A percentile compares a stretch with the other conserved stretches of the same genome.
Evolutionary conservation across 768 basidiomycete species (phyloP).

Genomic region (Tulasnella sp.): DNA sequence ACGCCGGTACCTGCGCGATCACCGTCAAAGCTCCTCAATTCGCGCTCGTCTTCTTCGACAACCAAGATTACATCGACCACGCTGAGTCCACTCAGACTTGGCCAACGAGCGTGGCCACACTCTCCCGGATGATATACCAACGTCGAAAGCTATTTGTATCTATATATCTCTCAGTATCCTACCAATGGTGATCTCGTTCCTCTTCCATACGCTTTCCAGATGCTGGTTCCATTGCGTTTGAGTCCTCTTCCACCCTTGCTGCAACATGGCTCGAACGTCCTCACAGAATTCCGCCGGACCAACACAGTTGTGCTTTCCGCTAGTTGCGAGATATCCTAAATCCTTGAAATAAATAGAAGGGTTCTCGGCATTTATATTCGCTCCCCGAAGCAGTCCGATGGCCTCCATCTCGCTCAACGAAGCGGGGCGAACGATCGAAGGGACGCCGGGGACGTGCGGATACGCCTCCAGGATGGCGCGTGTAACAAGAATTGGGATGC

Average conservation of each 20-base stretch:
- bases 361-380: neutral
- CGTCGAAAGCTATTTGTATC: neutral
- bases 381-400: neutral
- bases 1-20: slow-evolving; percentile 19
- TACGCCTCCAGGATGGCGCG: neutral
- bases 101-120: slow-evolving; percentile 15
- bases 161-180: neutral
- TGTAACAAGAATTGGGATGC: neutral
- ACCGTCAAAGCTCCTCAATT: slow-evolving; percentile 30
- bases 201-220: neutral
- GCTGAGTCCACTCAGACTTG: no score
- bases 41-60: slow-evolving; percentile 30
- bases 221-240: neutral
- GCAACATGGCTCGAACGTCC: neutral
- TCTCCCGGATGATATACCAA: no score
- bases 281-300: neutral
- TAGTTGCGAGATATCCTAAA: no score
- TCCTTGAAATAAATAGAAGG: neutral
- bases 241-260: neutral
- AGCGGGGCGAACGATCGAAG: neutral
- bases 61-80: no score
- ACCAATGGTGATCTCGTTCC: neutral
- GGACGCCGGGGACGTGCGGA: neutral
- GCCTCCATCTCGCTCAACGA: neutral
- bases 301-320: neutral